These are phyloP conservation scores for Fusarium sp. DNA, from an alignment of 2,329 filamentous ascomycete genomes.

Conservation along the genomic window DNA sequence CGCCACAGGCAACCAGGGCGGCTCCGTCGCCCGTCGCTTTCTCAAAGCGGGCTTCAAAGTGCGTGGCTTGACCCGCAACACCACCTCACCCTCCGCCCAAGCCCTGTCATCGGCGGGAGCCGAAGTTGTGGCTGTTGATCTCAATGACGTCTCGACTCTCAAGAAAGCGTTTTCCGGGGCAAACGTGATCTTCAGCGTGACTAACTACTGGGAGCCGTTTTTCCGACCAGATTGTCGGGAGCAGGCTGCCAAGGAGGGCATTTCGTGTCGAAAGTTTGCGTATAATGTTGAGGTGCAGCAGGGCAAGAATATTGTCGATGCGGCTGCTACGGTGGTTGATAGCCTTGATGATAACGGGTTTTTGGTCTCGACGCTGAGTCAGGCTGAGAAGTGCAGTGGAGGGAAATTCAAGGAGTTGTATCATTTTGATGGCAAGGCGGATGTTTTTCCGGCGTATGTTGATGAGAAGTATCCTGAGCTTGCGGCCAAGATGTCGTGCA, in stretches of 20 bases:
- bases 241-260: conserved; percentile 50
- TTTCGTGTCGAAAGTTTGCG: conserved; percentile 55
- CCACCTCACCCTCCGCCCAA: conserved; percentile 52
- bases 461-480: conserved; percentile 53
- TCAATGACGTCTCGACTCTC: conserved; percentile 54
- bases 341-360: conserved; percentile 59
- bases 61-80: conserved; percentile 59
- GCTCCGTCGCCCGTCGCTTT: conserved; percentile 62
- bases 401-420: conserved; percentile 60
- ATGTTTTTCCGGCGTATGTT: conserved; percentile 59
- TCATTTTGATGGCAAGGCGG: conserved; percentile 64
- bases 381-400: conserved; percentile 57
- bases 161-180: conserved; percentile 55
- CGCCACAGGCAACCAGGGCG: conserved; percentile 61
- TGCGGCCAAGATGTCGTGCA: conserved; percentile 60
- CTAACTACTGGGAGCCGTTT: conserved; percentile 65
- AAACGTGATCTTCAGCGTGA: conserved; percentile 63
- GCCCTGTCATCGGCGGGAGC: conserved; percentile 53
- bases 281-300: conserved; percentile 58
- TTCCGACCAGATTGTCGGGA: conserved; percentile 54
- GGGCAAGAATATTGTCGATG: conserved; percentile 61
- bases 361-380: conserved; percentile 61
- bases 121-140: conserved; percentile 56
- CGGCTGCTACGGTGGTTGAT: conserved; percentile 54
- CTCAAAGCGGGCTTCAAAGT: conserved; percentile 54